phyloP scores from a whole-genome alignment of 352 stramenopile genomes.

The Thraustochytrium striatum region DNA sequence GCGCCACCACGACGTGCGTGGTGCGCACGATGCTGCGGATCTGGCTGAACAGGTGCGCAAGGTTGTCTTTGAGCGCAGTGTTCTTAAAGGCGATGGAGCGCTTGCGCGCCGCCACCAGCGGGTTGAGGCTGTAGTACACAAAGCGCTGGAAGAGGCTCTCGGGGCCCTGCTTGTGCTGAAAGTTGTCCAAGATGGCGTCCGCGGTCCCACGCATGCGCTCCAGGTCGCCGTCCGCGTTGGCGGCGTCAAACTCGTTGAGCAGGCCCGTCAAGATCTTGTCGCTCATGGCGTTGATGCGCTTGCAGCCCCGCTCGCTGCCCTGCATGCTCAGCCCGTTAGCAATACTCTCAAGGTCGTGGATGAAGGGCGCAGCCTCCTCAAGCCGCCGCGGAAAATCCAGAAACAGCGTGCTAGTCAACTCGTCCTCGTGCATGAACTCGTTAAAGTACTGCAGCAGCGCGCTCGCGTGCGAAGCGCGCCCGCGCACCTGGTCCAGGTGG shows the following conservation, averaged over 20 bases:
- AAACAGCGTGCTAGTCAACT: conserved; percentile 13
- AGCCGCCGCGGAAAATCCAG: conserved; percentile 27
- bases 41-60: conserved; percentile 35
- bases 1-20: conserved; percentile 28
- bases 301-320: not conserved
- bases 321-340: not conserved
- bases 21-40: conserved; percentile 31
- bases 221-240: not conserved
- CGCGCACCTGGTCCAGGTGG: conserved; percentile 25
- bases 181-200: conserved; percentile 30
- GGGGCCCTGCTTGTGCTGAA: conserved; percentile 32
- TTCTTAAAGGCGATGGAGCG: conserved; percentile 27
- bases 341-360: conserved; percentile 32
- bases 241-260: conserved; percentile 29
- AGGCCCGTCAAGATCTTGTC: conserved; percentile 9
- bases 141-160: conserved; percentile 25
- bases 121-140: conserved; percentile 24
- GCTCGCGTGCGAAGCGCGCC: not conserved
- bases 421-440: conserved; percentile 13
- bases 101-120: conserved; percentile 17
- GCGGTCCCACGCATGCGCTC: not conserved
- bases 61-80: conserved; percentile 25
- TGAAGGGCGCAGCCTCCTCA: conserved; percentile 9
- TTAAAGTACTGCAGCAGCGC: conserved; percentile 26
- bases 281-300: conserved; percentile 22